phyloP scores from a whole-genome alignment of 2,329 filamentous ascomycete species.

The Ceratocystis variospora region DNA sequence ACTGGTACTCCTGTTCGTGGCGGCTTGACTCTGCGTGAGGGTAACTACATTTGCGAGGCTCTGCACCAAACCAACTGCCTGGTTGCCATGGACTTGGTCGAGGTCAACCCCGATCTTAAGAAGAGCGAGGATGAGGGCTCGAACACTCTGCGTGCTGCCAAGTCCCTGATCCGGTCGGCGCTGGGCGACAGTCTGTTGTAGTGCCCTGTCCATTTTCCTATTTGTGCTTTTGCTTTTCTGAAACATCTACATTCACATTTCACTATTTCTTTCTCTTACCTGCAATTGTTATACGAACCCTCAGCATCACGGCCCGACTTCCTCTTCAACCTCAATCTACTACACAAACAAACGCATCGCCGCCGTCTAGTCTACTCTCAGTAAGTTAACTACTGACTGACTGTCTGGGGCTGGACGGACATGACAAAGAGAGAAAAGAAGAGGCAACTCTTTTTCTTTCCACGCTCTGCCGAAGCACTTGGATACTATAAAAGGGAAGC shows the following conservation, averaged over 20 bases:
- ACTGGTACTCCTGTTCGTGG: constrained; percentile 92
- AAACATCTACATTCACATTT: background rate
- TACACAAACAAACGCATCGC: constrained; percentile 18
- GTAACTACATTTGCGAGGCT: constrained; percentile 88
- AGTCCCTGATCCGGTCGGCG: constrained; percentile 80
- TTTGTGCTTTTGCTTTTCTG: constrained; percentile 1
- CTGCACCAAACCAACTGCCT: constrained; percentile 68
- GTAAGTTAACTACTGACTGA: background rate
- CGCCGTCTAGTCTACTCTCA: background rate
- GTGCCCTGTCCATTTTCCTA: background rate
- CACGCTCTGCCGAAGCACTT: constrained; percentile 20
- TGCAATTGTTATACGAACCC: background rate
- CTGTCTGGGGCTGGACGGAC: background rate
- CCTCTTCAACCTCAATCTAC: background rate
- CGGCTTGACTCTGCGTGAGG: constrained; percentile 83
- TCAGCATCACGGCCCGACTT: no score
- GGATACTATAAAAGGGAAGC: constrained; percentile 17
- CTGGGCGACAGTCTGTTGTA: constrained; percentile 80
- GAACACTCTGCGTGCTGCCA: constrained; percentile 82
- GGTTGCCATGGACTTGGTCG: constrained; percentile 67
- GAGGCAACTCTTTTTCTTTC: constrained; percentile 19
- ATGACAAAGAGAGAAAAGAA: constrained; percentile 13
- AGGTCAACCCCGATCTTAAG: constrained; percentile 64
- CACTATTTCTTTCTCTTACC: background rate
- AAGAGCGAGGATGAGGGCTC: constrained; percentile 45